Evolutionary conservation across 352 stramenopile species (phyloP), one percentile per base, ranked within the genome.

Genomic region (Globisporangium spinosum): DNA sequence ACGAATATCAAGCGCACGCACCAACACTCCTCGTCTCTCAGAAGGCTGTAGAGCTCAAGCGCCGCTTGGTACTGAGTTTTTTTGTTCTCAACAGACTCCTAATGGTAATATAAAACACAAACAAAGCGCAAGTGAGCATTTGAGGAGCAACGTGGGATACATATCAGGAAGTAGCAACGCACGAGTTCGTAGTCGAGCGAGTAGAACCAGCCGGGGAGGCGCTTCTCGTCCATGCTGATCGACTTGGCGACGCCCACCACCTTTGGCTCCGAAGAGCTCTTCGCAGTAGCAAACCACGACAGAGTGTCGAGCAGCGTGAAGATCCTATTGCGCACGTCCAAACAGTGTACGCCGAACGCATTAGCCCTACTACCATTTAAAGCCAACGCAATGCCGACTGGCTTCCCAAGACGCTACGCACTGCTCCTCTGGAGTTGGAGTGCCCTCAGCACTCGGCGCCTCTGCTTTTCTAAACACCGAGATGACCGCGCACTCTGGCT

Each of bases 21-120:
- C 83, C 83, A 93, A 71, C 83, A 86, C 35, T 87, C 80, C 60
- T 89, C 85, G 54, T 93, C 85, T 25, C 80, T 82, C 15, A 93
- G 75, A 20, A 91, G 69, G 34, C 80, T 78, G 58, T 85, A 93
- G 1, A 93, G 75, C 64, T 80, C 69, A 22, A 91, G 56, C 23
- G 58, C 79, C 5, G 77, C 73, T 35, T 89, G 71, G 60, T 83
- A 80, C 56, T 89, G 60, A 8, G 70, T 54, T 59, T 87, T 86
- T 29, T 89, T 78, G 7, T 58, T 69, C 45, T 82, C 77, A 23
- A 77, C 78, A 9, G 71, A 70, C 32, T 76, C 77, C 83, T 91
- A 59, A 5, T 61, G 57, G 12, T 43, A 23, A 49, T 8, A 57
- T 23, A 68, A 6, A 61, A 3, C 29, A 35, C 15, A 17, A 51